phyloP scores from a whole-genome alignment of 2,329 filamentous ascomycete genomes.

The Capronia epimyces region DNA sequence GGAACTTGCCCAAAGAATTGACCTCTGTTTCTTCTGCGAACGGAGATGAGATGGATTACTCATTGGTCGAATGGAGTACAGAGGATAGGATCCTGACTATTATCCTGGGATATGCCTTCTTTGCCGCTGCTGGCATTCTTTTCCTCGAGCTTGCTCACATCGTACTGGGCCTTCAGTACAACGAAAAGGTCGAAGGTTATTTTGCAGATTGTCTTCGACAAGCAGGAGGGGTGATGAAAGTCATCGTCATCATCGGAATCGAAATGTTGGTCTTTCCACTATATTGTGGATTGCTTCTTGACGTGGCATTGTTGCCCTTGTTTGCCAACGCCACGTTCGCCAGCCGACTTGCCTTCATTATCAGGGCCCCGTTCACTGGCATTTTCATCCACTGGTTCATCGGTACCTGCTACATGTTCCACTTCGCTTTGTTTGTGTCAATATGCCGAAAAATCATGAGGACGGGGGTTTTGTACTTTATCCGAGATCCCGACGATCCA shows the following conservation, averaged over 20 bases:
- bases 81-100: slow-evolving; percentile 70
- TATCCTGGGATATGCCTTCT: slow-evolving; percentile 70
- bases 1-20: slow-evolving; percentile 8
- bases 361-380: slow-evolving; percentile 75
- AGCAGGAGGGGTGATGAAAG: slow-evolving; percentile 94
- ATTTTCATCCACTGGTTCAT: slow-evolving; percentile 98
- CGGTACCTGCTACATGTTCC: slow-evolving; percentile 99
- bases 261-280: slow-evolving; percentile 97
- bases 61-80: slow-evolving; percentile 62
- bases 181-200: slow-evolving; percentile 61
- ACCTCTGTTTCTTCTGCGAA: not conserved
- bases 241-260: slow-evolving; percentile 96
- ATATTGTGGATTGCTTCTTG: slow-evolving; percentile 88
- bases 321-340: slow-evolving; percentile 75
- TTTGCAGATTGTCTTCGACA: slow-evolving; percentile 81
- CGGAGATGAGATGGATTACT: slow-evolving; percentile 41
- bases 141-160: slow-evolving; percentile 72
- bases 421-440: slow-evolving; percentile 95
- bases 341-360: slow-evolving; percentile 72
- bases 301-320: slow-evolving; percentile 79
- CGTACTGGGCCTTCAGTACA: slow-evolving; percentile 54
- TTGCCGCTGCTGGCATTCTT: slow-evolving; percentile 67
- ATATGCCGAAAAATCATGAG: slow-evolving; percentile 99
- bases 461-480: slow-evolving; percentile 92
- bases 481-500: slow-evolving; percentile 93